A percentile compares a stretch with the other conserved stretches of the same genome.
Conservation (phyloP, 2,329 filamentous ascomycete species). For the Venturia oleaginea region DNA sequence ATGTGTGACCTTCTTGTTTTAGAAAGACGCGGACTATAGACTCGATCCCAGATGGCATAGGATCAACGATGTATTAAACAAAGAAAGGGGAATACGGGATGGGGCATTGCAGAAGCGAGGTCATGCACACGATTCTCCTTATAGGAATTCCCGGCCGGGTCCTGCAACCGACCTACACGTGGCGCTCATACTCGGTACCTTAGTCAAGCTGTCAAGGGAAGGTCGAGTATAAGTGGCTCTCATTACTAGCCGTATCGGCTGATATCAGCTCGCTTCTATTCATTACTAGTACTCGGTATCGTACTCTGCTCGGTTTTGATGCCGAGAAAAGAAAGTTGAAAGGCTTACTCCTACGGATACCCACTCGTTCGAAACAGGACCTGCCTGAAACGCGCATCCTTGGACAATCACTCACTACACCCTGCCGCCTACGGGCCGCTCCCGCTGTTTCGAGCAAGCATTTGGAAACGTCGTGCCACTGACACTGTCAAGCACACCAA, state of each 20-base stretch:
- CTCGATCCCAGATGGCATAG: too few relatives aligned
- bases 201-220: neutral
- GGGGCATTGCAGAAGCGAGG: neutral
- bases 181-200: too few relatives aligned
- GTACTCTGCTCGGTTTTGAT: neutral
- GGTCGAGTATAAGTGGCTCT: neutral
- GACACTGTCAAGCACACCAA: neutral
- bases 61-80: neutral
- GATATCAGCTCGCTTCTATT: too few relatives aligned
- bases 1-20: too few relatives aligned
- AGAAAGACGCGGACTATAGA: too few relatives aligned
- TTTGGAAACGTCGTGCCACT: neutral
- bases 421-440: neutral
- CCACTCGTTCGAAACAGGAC: neutral
- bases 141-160: neutral
- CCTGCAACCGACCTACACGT: neutral
- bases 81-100: too few relatives aligned
- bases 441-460: conserved; percentile 1
- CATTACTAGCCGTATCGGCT: neutral
- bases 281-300: too few relatives aligned
- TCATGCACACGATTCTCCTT: neutral
- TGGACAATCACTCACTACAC: neutral
- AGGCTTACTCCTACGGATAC: neutral
- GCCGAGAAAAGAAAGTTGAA: neutral
- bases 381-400: neutral